Conservation (phyloP, 441 rosid species). For the Croton setiger region DNA sequence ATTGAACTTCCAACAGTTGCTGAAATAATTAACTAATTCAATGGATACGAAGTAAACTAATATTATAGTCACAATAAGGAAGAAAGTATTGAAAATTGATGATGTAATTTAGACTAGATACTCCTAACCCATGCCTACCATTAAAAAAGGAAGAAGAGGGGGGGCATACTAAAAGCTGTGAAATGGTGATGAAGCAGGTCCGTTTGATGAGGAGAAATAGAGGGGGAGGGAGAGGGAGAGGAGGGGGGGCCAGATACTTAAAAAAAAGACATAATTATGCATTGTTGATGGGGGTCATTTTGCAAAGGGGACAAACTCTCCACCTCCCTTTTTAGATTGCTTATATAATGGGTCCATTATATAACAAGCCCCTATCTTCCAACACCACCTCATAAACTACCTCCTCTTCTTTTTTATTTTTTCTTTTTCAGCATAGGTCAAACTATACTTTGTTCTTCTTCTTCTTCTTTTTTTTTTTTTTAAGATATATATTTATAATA, state of each 20-base stretch:
- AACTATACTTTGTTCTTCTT: too few species aligned
- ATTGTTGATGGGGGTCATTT: conserved; percentile 37
- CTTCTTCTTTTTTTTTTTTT: too few species aligned
- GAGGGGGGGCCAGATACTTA: too few species aligned
- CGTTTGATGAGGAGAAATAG: conserved; percentile 14
- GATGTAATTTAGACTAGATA: conserved; percentile 26
- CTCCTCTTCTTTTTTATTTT: too few species aligned
- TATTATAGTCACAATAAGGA: too few species aligned
- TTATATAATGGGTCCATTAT: conserved; percentile 23
- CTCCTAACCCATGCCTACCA: conserved; percentile 34
- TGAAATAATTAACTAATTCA: too few species aligned
- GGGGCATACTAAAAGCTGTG: conserved; percentile 31
- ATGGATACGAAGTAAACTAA: too few species aligned
- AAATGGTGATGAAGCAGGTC: conserved; percentile 21
- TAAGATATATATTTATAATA: conserved; percentile 28
- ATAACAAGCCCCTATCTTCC: conserved; percentile 21
- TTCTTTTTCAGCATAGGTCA: conserved; percentile 13
- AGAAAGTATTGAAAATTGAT: too few species aligned
- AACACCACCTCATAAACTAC: conserved; percentile 23
- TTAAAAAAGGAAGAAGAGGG: conserved; percentile 18
- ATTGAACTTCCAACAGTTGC: too few species aligned
- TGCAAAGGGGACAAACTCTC: conserved; percentile 30
- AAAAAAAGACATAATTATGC: conserved; percentile 35
- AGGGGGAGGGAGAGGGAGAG: too few species aligned
- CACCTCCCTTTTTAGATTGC: conserved; percentile 34